A percentile compares a stretch with the other conserved stretches of the same genome.
Evolutionary conservation across 148 eudicot genomes (phyloP).

Genomic region (Vaccinium myrtillus): DNA sequence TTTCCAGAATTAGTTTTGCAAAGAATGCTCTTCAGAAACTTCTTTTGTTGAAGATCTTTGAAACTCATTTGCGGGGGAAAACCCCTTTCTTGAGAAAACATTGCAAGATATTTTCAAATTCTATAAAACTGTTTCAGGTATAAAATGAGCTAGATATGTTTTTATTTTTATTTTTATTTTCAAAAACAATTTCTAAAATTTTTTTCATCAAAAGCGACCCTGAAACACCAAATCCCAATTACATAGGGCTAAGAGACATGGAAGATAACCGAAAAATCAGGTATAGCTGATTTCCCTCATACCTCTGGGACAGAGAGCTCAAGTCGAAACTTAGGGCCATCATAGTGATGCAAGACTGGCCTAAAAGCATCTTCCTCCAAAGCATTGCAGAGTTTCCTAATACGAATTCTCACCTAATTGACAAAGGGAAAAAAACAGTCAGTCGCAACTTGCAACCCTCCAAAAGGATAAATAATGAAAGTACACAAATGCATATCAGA

Average conservation of each 20-base stretch:
- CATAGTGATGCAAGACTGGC: slow-evolving; percentile 99
- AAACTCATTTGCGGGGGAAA: not conserved
- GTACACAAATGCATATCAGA: not conserved
- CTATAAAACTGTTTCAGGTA: not conserved
- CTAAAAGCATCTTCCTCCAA: slow-evolving; percentile 97
- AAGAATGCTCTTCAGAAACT: not conserved
- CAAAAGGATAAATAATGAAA: not conserved
- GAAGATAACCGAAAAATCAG: not conserved
- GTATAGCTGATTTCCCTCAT: slow-evolving; percentile 11
- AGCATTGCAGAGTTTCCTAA: slow-evolving; percentile 81
- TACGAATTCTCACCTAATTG: slow-evolving; percentile 79
- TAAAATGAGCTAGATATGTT: not conserved
- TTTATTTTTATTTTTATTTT: not conserved
- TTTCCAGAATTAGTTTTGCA: not conserved
- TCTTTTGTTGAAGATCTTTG: not conserved
- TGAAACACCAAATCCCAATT: slow-evolving; percentile 3
- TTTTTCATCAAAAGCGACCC: not conserved
- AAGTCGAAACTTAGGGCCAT: slow-evolving; percentile 98
- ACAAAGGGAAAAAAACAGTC: not conserved
- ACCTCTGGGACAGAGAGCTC: slow-evolving; percentile 97
- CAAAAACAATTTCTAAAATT: not conserved
- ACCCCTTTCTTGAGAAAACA: not conserved
- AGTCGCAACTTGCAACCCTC: not conserved
- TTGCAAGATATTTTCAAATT: not conserved
- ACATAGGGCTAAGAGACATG: not conserved